Evolutionary conservation across 2,329 filamentous ascomycete species (phyloP).

Genomic region (Talaromyces piceae): DNA sequence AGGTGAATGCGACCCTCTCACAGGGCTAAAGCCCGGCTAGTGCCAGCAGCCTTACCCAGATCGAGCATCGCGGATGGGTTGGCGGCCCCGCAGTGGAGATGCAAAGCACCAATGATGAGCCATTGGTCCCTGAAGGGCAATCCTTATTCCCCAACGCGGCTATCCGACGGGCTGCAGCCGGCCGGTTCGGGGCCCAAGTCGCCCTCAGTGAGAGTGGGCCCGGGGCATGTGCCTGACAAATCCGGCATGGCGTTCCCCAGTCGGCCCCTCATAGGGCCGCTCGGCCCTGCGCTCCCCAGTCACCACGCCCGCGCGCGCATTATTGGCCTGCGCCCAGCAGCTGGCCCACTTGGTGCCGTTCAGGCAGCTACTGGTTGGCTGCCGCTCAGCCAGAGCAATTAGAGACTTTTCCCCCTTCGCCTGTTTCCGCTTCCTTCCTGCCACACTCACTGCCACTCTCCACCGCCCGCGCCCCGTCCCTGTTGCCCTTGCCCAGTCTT

Average conservation of each 20-base stretch:
- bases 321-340: background rate
- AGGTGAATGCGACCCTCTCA: background rate
- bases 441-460: constrained; percentile 10
- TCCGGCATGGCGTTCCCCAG: background rate
- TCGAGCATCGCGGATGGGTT: background rate
- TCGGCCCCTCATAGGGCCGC: background rate
- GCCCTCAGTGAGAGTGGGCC: background rate
- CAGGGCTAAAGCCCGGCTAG: background rate
- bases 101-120: background rate
- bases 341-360: constrained; percentile 1
- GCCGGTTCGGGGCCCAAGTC: background rate
- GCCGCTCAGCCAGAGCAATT: constrained; percentile 3
- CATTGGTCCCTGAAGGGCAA: constrained; percentile 6
- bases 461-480: constrained; percentile 12
- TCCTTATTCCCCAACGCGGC: background rate
- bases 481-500: constrained; percentile 8
- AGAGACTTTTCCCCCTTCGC: background rate
- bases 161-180: background rate
- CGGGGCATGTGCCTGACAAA: background rate
- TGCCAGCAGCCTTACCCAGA: background rate
- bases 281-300: background rate
- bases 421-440: background rate
- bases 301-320: background rate
- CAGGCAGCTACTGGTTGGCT: background rate
- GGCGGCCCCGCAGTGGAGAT: background rate